Evolutionary conservation across 331 rosid species (phyloP), one percentile per base, ranked within the genome.

Genomic region (Rhamnella rubrinervis): DNA sequence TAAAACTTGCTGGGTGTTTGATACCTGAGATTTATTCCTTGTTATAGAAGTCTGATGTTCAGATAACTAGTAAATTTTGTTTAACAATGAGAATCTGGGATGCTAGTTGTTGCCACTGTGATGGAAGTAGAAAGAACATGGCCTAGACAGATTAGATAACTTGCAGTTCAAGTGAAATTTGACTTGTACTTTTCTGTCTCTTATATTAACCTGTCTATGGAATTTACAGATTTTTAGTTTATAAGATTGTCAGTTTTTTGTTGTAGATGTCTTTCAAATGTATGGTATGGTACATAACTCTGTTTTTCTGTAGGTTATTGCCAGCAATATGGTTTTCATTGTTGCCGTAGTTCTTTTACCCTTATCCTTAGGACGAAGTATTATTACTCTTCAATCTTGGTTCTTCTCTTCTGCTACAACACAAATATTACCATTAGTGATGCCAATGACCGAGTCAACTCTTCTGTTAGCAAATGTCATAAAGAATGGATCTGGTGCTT

Each of bases 271-370:
- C 35, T 67, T n/a, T 37, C 1, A 57, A 7, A 47, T 7, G 6
- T 12, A 21, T 35, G 10, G n/a, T 53, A 19, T 19, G 12, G 7
- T 4, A 19, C 5, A 31, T 65, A 0, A 3, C 44, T 44, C 12
- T 63, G 6, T 66, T 49, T 18, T 50, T 28, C 17, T 66, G 28
- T 41, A 68, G 73, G 73, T 68, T 56, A 14, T 68, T 41, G 55
- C 63, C 23, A 68, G 73, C 73, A 68, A 68, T 68, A 15, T 57
- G 73, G 65, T 41, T 21, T 57, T 68, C 55, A 57, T 26, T 57
- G 50, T 57, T 26, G 20, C 41, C 41, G 52, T 56, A 20, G 64
- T 68, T 68, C 64, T 38, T 55, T 68, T 68, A 68, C 73, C 73
- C 53, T 68, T 68, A 56, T 56, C 55, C 63, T 41, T 68, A 4